These are phyloP conservation scores for Fusarium sp. DNA, from an alignment of 2,329 filamentous ascomycete genomes.

Conservation along the genomic window DNA sequence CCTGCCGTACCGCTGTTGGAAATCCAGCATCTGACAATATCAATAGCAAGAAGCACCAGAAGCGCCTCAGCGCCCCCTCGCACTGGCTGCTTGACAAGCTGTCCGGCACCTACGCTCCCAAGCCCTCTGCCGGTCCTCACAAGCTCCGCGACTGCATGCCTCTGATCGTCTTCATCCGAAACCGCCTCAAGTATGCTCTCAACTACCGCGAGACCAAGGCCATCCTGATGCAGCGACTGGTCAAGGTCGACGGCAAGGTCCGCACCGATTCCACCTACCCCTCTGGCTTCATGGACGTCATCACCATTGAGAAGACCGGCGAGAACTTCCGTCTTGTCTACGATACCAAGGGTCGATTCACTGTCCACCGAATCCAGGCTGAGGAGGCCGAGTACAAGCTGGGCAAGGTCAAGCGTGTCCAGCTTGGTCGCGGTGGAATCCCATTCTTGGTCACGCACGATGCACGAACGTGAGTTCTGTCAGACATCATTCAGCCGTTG, in stretches of 20 bases:
- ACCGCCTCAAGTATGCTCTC: slow-evolving; percentile 98
- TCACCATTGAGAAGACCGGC: slow-evolving; percentile 99
- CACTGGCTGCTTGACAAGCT: slow-evolving; percentile 99
- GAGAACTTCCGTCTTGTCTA: slow-evolving; percentile 99
- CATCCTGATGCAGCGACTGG: slow-evolving; percentile 98
- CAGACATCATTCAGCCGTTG: slow-evolving; percentile 99
- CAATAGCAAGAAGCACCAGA: slow-evolving; percentile 97
- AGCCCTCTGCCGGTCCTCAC: slow-evolving; percentile 88
- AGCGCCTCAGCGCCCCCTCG: slow-evolving; percentile 98
- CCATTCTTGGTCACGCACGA: slow-evolving; percentile 99
- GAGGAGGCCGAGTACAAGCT: slow-evolving; percentile 99
- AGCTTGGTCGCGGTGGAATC: slow-evolving; percentile 99
- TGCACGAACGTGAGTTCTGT: slow-evolving; percentile 99
- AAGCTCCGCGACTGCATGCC: slow-evolving; percentile 99
- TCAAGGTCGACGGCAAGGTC: slow-evolving; percentile 99
- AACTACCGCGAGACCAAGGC: slow-evolving; percentile 98
- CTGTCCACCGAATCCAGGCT: slow-evolving; percentile 97
- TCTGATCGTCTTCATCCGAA: slow-evolving; percentile 97
- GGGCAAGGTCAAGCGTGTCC: slow-evolving; percentile 99
- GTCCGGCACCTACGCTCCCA: slow-evolving; percentile 85
- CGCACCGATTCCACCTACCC: slow-evolving; percentile 99
- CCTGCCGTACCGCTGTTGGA: slow-evolving; percentile 7
- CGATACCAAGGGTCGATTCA: slow-evolving; percentile 99
- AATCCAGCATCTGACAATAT: slow-evolving; percentile 50
- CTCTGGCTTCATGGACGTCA: slow-evolving; percentile 99